Evolutionary conservation across 2,329 filamentous ascomycete genomes (phyloP).

Genomic region (Leptosphaerulina australis): DNA sequence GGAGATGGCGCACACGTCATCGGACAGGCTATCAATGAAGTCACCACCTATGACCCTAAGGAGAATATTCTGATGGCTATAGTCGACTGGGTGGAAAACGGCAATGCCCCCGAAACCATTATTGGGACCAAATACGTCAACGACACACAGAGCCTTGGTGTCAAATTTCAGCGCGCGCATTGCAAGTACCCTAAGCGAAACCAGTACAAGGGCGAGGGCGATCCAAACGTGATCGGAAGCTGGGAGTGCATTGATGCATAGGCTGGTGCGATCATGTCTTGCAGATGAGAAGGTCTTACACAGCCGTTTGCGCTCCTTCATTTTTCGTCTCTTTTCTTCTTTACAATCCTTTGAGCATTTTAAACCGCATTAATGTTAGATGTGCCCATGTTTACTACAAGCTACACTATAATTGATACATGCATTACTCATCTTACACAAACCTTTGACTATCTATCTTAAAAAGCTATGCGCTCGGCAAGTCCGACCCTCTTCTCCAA

Average conservation of each 20-base stretch:
- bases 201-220: constrained; percentile 40
- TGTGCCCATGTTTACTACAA: no score
- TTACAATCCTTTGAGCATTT: no score
- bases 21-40: constrained; percentile 31
- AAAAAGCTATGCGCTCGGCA: no score
- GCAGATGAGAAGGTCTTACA: background rate
- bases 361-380: no score
- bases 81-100: constrained; percentile 56
- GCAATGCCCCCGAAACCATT: constrained; percentile 50
- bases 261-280: background rate
- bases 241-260: constrained; percentile 42
- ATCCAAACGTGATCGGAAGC: constrained; percentile 36
- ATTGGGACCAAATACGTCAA: constrained; percentile 43
- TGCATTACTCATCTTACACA: no score
- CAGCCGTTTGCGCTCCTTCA: no score
- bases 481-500: no score
- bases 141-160: constrained; percentile 34
- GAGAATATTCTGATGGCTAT: constrained; percentile 57
- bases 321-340: no score
- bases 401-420: no score
- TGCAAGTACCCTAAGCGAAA: constrained; percentile 49
- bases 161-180: constrained; percentile 44
- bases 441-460: no score
- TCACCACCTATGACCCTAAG: constrained; percentile 42
- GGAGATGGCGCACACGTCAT: constrained; percentile 55